Evolutionary conservation across 2,329 filamentous ascomycete species (phyloP).

Genomic region (Fusarium sororula): DNA sequence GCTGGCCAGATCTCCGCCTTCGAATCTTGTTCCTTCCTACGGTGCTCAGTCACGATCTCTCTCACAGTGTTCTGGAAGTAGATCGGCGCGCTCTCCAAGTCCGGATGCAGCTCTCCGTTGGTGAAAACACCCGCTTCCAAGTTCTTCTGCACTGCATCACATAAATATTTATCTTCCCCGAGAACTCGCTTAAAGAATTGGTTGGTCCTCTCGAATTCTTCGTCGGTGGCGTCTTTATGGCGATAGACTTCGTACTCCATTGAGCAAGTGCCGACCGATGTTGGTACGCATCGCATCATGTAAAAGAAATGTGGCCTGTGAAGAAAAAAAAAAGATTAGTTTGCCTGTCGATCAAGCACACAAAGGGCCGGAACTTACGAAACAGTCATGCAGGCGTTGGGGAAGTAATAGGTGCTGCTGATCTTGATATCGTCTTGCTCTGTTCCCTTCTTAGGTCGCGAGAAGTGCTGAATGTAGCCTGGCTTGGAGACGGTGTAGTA

Average conservation of each 20-base stretch:
- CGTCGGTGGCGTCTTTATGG: conserved; percentile 65
- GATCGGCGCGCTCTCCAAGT: not conserved
- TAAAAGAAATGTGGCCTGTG: conserved; percentile 25
- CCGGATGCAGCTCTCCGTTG: conserved; percentile 1
- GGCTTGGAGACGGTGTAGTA: conserved; percentile 6
- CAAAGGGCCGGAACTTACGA: not conserved
- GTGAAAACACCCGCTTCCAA: conserved; percentile 64
- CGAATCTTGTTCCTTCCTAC: not conserved
- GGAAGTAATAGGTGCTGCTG: conserved; percentile 25
- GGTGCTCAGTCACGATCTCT: not conserved
- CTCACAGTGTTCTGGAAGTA: not conserved
- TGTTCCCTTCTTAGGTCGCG: not conserved
- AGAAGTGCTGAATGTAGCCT: conserved; percentile 31
- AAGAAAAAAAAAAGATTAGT: not conserved
- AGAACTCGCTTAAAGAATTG: conserved; percentile 67
- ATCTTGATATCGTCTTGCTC: conserved; percentile 9
- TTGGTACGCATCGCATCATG: conserved; percentile 30
- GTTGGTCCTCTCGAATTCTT: conserved; percentile 64
- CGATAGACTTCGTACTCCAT: conserved; percentile 60
- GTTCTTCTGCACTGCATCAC: conserved; percentile 66
- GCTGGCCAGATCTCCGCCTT: not conserved
- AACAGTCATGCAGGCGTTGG: conserved; percentile 29
- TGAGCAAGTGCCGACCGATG: conserved; percentile 15
- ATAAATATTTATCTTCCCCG: conserved; percentile 69
- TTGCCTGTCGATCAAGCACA: accelerated